A percentile compares a stretch with the other conserved stretches of the same genome.
These are phyloP conservation scores for Neopestalotiopsis sp. DNA, from an alignment of 2,329 filamentous ascomycete species.

Conservation along the genomic window DNA sequence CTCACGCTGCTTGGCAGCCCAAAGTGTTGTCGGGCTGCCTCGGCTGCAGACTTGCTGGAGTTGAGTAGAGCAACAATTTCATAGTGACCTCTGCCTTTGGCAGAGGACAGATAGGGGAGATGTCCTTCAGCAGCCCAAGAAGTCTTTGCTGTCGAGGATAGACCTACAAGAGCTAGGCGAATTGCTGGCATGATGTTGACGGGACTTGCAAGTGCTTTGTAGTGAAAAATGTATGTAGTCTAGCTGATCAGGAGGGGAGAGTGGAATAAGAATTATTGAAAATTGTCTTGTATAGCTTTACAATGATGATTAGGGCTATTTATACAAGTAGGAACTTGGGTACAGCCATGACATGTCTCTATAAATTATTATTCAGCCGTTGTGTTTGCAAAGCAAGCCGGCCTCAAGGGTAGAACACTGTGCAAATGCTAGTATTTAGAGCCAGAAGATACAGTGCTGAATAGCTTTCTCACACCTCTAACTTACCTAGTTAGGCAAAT, in stretches of 20 bases:
- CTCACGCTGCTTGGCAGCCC: conserved; percentile 45
- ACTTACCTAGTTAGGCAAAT: neutral
- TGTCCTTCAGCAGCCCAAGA: conserved; percentile 62
- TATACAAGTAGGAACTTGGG: no score
- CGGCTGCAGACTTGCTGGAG: conserved; percentile 49
- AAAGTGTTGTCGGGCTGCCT: conserved; percentile 47
- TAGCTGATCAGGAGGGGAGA: neutral
- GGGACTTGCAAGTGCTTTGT: neutral
- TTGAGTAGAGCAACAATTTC: conserved; percentile 58
- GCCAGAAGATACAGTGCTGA: neutral
- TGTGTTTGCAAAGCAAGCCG: neutral
- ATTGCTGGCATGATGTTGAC: conserved; percentile 52
- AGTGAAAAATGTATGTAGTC: neutral
- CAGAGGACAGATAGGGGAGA: conserved; percentile 62
- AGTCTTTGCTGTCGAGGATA: conserved; percentile 55
- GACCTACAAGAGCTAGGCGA: conserved; percentile 61
- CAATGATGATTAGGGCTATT: no score
- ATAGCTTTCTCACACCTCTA: no score
- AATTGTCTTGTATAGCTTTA: no score
- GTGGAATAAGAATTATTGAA: neutral
- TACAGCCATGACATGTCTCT: neutral
- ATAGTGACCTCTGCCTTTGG: conserved; percentile 47
- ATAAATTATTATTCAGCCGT: neutral
- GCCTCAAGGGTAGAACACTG: neutral
- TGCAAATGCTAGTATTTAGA: neutral